Evolutionary conservation across 73 alveolate genomes (phyloP).

Genomic region (Breviolum minutum): DNA sequence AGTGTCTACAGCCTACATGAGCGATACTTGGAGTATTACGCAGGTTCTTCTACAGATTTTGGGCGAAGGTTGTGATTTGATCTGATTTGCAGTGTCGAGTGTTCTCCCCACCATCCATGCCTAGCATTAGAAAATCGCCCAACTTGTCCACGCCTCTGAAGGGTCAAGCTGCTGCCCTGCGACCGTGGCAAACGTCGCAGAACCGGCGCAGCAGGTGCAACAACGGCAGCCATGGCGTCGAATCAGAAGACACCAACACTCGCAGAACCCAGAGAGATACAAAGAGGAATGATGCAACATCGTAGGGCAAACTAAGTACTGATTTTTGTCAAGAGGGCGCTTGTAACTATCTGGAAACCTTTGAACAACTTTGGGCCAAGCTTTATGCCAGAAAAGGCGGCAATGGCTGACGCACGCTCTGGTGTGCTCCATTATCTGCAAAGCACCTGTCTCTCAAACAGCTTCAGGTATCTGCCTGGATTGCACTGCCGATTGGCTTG

Average conservation of each 20-base stretch:
- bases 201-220: background rate
- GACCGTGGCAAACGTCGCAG: background rate
- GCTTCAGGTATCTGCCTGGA: background rate
- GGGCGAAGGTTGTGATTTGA: too few relatives aligned
- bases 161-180: background rate
- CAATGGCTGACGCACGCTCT: too few relatives aligned
- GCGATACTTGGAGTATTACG: too few relatives aligned
- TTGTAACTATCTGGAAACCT: background rate
- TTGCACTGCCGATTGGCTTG: constrained; percentile 12
- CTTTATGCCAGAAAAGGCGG: background rate
- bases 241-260: too few relatives aligned
- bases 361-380: constrained; percentile 39
- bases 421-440: too few relatives aligned
- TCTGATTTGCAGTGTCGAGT: too few relatives aligned
- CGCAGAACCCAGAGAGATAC: too few relatives aligned
- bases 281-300: background rate
- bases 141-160: background rate
- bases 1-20: too few relatives aligned
- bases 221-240: constrained; percentile 34
- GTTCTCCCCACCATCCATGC: too few relatives aligned
- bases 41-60: too few relatives aligned
- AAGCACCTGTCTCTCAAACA: too few relatives aligned
- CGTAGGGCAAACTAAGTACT: background rate
- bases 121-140: background rate
- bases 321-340: background rate